Evolutionary conservation across 345 rosid species (phyloP), one percentile per base, ranked within the genome.

Genomic region (Cardiospermum halicacabum): DNA sequence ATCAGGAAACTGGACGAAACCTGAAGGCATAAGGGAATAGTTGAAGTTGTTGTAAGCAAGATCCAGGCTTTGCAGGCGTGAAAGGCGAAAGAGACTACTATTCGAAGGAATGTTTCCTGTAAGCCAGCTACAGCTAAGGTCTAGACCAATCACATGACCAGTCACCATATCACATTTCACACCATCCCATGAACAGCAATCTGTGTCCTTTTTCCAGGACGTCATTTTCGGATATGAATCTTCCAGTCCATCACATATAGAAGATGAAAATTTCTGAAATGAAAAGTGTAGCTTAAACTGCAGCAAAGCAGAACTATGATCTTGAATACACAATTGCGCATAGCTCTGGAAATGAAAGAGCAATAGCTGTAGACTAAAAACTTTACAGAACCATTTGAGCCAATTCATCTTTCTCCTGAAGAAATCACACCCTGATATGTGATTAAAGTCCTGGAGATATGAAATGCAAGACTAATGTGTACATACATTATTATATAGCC

Each of bases 101-200:
- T 78, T 62, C 3, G 70, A 27, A 25, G 7, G 36, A 8, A 74
- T 11, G 1, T 11, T 10, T 2, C 68, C 75, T 5, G 0, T 0
- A 48, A 77, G 53, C 48, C 26, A 1, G 6, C 71, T 67, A 45
- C 25, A 11, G 3, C 15, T 3, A 18, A 74, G 68, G 57, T 74
- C 69, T 2, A 70, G 73, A 47, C 73, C 56, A 34, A 60, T 50
- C 7, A 67, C 73, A n/a, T 74, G 31, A 2, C 74, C 73, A 0
- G 58, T 67, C 21, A 59, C n/a, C 0, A 1, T 3, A 24, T 77
- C 75, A 8, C 73, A 77, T 0, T 58, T 64, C 13, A 75, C 69
- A 0, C 78, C 78, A 59, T 75, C 74, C 74, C 78, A 70, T 3
- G 19, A 64, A 57, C 80, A 75, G 47, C 78, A 75, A 57, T 75